Base-by-base conservation (phyloP, 306 rosid species). In the Pyrus pyrifolia region DNA sequence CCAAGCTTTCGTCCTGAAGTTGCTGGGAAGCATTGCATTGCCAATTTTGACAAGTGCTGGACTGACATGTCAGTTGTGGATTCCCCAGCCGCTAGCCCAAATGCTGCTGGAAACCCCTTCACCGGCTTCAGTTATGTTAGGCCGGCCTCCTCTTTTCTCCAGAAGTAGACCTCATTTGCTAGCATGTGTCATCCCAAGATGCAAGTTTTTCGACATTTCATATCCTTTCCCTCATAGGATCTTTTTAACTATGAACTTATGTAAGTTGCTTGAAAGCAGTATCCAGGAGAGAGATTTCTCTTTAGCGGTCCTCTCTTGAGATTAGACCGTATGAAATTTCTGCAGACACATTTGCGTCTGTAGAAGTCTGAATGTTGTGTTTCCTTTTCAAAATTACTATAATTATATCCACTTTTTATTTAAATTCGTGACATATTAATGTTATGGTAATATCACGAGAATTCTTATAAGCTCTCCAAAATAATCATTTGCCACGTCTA, bases 31-130 rank as follows among this genome's bases (percentile, higher is more conserved):
- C 83, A 87, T 52, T 94, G 98, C 73, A 87, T 94, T 59, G 97
- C 98, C 76, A 94, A 94, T 91, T 94, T 94, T 72, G 98, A 91
- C 64, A 91, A 89, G 85, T 83, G 88, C 76, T 94, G 97, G 98
- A 94, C 98, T 2, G 97, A 94, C 40, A 94, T 94, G 98, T 87
- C 98, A 2, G 79, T 94, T 11, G 90, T 83, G 11, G 97, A 82
- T 76, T 94, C 98, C 1, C 98, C 98, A 0, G 96, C 91, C 10
- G 91, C 91, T 57, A 94, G 98, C 63, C 98, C 98, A 0, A 85
- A 83, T 75, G 80, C 82, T 14, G 87, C 86, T 15, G 98, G 89
- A 59, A 90, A 90, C 70, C 89, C 83, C 78, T 94, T 91, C 89
- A 84, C 76, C 55, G 96, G 86, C 69, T 94, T 94, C 70, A 87